Base-by-base conservation (phyloP, 805 yeast species). In the Vanderwaltozyma yarrowii region DNA sequence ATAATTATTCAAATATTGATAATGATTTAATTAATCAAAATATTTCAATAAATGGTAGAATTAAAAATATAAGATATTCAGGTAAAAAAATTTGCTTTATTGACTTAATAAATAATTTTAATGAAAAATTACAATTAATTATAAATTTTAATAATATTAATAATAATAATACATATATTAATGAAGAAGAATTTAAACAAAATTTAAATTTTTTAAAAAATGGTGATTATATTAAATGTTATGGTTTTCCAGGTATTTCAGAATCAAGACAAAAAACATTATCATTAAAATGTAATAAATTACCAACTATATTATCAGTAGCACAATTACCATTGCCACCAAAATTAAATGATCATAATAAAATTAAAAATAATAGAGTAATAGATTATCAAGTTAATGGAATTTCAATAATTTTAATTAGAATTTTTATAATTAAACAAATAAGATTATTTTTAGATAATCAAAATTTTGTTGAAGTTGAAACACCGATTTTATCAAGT, bases 401-500 rank as follows among this genome's bases (percentile, higher is more conserved):
- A 1, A 59, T 60, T 13, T 66, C 71, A 2, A 59, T 70, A 0
- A 62, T 77, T 5, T 44, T 58, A 1, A 67, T 76, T 1, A 71
- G 89, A 44, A 69, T 79, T 2, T 50, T 61, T n/a, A 62, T 87
- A 1, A 65, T 79, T 2, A 64, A 66, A 10, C 54, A 69, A 2
- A 64, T 89, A 4, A 62, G 96, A 17, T 44, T 52, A 1, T 87
- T 74, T 48, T 67, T 89, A 16, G 66, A 68, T 30, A 48, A 52
- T 0, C 60, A 64, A 17, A 75, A 66, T 1, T 92, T 87, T 46
- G 44, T 83, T 3, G 96, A 87, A 56, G 94, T 92, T 0, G 82
- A 80, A 36, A 92, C 99, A 0, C 99, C 99, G 0, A 73, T 87
- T 1, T 59, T 92, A 11, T 73, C 86, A 0, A 50, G 65, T 6